Conservation (phyloP, 108 stramenopile species). For the Aurantiochytrium sp. region DNA sequence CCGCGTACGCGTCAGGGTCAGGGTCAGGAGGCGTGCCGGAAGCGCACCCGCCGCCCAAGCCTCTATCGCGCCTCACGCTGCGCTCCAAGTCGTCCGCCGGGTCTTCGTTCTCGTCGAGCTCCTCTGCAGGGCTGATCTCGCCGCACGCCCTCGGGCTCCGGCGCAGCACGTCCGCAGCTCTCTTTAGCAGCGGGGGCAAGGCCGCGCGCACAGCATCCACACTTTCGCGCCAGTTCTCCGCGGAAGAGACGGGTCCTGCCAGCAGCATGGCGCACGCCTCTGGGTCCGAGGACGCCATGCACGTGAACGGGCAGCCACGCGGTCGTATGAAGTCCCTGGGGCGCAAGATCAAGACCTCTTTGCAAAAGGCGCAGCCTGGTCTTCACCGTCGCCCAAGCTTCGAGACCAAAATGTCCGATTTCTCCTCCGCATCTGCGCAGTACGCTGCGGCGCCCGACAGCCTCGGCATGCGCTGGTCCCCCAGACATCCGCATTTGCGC, state of each 20-base stretch:
- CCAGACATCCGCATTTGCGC: neutral
- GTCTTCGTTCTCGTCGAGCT: neutral
- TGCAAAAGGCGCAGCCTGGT: neutral
- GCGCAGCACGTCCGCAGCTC: too few species aligned
- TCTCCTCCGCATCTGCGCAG: neutral
- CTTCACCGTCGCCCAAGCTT: neutral
- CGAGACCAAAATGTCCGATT: neutral
- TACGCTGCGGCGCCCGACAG: neutral
- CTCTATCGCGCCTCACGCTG: neutral
- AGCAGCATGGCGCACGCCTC: too few species aligned
- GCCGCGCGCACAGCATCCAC: too few species aligned
- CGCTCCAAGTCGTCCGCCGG: neutral
- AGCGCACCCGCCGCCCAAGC: too few species aligned
- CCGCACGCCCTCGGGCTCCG: neutral
- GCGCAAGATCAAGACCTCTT: neutral
- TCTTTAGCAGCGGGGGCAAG: too few species aligned
- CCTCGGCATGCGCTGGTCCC: neutral
- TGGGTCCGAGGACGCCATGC: too few species aligned
- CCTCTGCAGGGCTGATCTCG: neutral
- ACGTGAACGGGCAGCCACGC: neutral
- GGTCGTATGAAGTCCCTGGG: neutral
- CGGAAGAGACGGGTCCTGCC: too few species aligned
- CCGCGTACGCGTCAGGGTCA: too few species aligned
- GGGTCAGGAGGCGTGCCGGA: too few species aligned
- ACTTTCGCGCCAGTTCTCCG: too few species aligned